Base-by-base conservation (phyloP, 2,329 filamentous ascomycete genomes). In the Corynespora cassiicola region DNA sequence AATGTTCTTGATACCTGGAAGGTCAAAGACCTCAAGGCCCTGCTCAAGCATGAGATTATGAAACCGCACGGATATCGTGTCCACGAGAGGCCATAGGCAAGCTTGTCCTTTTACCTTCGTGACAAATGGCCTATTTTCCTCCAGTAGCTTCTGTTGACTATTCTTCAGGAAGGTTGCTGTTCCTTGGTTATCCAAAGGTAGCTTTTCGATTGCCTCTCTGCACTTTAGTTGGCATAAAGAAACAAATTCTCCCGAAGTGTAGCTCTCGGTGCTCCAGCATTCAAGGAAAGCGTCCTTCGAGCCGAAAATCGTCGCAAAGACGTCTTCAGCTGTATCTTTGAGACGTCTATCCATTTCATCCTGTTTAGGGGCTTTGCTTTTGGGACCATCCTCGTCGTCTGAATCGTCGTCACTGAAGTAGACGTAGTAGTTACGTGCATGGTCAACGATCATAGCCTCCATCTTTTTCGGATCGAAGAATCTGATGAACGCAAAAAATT, bases 31-130 rank as follows among this genome's bases (percentile, higher is more conserved):
- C 24, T 50, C 44, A 3, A 54, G 8, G 3, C 45, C 45, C 11
- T 44, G 15, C 11, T 52, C 31, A 0, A 56, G 36, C 2, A 60
- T 33, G 1, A 27, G 19, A 27, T 52, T 34, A 8, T 44, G n/a
- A 10, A 58, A 42, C 11, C 37, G 17, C 5, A 58, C 36, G 1
- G 43, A 43, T 9, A 61, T 31, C 5, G 19, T 11, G 23, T 57
- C 53, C 0, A 61, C 55, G 6, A 58, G 29, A 8, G 57, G 51
- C 55, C 57, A 58, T 1, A 61, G 29, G 19, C 45, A 52, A 1
- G 24, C 16, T 16, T 43, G 15, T 4, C 30, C 47, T 9, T 54
- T 35, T 1, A 57, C 43, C 9, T 50, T 44, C 2, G 55, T 42
- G 3, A 57, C 15, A 16, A 54, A 58, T 1, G 47, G 52, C 14